Evolutionary conservation across 2,329 filamentous ascomycete species (phyloP), one percentile per base, ranked within the genome.

Genomic region (Hymenoscyphus salicellus): DNA sequence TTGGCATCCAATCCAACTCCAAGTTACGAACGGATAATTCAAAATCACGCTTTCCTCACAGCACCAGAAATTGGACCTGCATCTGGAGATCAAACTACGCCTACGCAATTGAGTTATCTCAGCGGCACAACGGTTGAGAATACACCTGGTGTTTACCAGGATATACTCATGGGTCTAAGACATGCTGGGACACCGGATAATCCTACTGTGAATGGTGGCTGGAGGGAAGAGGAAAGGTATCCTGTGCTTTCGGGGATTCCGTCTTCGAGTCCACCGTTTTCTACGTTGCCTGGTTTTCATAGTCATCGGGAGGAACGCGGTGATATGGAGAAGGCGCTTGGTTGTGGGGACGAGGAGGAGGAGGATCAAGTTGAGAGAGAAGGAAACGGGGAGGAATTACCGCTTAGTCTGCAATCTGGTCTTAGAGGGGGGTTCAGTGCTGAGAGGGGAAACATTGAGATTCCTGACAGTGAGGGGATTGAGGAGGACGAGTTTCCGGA

Each of bases 381-480:
- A 16, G 23, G 41, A 26, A 58, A 5, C 16, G 55, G n/a, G 16
- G 28, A 30, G 26, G 57, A 58, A 32, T 38, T 58, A 26, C 23
- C 46, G 8, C 46, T 11, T 14, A 52, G 57, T 38, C n/a, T 58
- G 57, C 20, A 16, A 36, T 32, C 57, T 32, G 32, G 30, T 0
- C 6, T 43, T 1, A 33, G 32, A 32, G 26, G n/a, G 16, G 32
- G 26, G 1, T 32, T 11, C 20, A 28, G 32, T 23, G 32, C 23
- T 32, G 26, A 30, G 26, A 57, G 14, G 10, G 32, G 26, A 17
- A 32, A 38, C 16, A 33, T 49, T 20, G 58, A 60, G 17, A 49
- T 60, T 32, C 58, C 58, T 60, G 58, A 60, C 16, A 60, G 58
- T 49, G 58, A 60, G 10, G 55, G 55, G 26, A 10, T 32, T 56